A percentile compares a stretch with the other conserved stretches of the same genome.
These are phyloP conservation scores for Pseudonitzschia delicatissima DNA, from an alignment of 108 stramenopile species.

Conservation along the genomic window DNA sequence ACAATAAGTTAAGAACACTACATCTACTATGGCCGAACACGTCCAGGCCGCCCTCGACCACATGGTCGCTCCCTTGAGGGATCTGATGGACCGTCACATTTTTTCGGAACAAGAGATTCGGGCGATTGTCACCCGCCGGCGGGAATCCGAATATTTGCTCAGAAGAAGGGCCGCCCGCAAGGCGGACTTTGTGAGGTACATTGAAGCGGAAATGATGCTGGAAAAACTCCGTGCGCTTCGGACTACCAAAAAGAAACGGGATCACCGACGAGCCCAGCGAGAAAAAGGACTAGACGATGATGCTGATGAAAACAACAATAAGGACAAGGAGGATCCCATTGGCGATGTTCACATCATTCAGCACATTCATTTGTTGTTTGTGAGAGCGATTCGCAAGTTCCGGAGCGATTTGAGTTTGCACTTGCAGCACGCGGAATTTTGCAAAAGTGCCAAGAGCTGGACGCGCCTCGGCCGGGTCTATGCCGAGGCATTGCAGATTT, in stretches of 20 bases:
- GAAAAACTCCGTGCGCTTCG: constrained; percentile 65
- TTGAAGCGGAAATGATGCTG: constrained; percentile 67
- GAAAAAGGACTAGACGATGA: constrained; percentile 11
- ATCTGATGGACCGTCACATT: constrained; percentile 66
- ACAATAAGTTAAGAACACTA: background rate
- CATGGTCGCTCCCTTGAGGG: constrained; percentile 82
- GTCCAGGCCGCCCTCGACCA: constrained; percentile 81
- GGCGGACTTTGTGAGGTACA: constrained; percentile 75
- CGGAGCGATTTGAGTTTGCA: constrained; percentile 61
- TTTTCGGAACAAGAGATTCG: constrained; percentile 69
- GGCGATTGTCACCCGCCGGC: constrained; percentile 78
- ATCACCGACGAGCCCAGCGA: constrained; percentile 34
- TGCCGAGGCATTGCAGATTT: constrained; percentile 75
- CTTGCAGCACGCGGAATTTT: constrained; percentile 72
- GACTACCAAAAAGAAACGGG: constrained; percentile 41
- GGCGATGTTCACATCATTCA: constrained; percentile 78
- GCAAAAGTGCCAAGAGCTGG: constrained; percentile 49
- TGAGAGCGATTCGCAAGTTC: constrained; percentile 68
- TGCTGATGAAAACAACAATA: constrained; percentile 15
- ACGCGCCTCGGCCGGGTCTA: constrained; percentile 55
- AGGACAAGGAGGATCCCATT: constrained; percentile 28
- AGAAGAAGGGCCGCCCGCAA: constrained; percentile 56
- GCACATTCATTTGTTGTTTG: constrained; percentile 79
- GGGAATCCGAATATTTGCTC: constrained; percentile 75
- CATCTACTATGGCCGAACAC: constrained; percentile 76